Evolutionary conservation across 2,329 filamentous ascomycete genomes (phyloP), one percentile per base, ranked within the genome.

Genomic region (Aspergillus ustus): DNA sequence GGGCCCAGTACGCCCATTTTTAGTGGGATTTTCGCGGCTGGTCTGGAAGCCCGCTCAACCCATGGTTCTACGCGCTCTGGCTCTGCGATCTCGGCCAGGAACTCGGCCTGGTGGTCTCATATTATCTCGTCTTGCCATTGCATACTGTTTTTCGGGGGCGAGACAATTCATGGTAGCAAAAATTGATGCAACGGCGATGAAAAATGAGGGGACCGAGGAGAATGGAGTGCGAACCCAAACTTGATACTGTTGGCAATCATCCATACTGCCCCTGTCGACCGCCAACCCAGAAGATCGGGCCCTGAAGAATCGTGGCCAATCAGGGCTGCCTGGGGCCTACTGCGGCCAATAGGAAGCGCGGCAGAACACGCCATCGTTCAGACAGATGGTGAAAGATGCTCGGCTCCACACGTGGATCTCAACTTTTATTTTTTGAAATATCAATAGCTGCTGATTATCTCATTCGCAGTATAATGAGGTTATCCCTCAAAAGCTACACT

Each of bases 311-410:
- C 5, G 3, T 19, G 5, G 13, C 66, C 64, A 66, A 66, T 66
- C 53, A 63, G 22, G 17, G 28, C 7, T 3, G 17, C 1, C n/a
- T 34, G 29, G 13, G 15, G 8, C 29, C 8, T 2, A 46, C 57
- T 22, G 9, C 20, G 19, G 4, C 73, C 73, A 75, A 75, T 75
- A 57, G 69, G 43, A 40, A 29, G 0, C 0, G 2, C 40, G 46
- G 20, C 34, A 63, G 70, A 72, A 75, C 72, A 72, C 73, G 73
- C 73, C 73, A 75, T 75, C 70, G 61, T 51, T 55, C 48, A 57
- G 61, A 51, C 56, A 57, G 72, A 75, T 75, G 73, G 68, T 74
- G 73, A 70, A 70, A 73, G 62, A 49, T 54, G 50, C 11, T 15
- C 22, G 40, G 57, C 52, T 64, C 64, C 61, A 67, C 63, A 59